Evolutionary conservation across 2,329 filamentous ascomycete genomes (phyloP).

Genomic region (Allantophomopsis cytisporea): DNA sequence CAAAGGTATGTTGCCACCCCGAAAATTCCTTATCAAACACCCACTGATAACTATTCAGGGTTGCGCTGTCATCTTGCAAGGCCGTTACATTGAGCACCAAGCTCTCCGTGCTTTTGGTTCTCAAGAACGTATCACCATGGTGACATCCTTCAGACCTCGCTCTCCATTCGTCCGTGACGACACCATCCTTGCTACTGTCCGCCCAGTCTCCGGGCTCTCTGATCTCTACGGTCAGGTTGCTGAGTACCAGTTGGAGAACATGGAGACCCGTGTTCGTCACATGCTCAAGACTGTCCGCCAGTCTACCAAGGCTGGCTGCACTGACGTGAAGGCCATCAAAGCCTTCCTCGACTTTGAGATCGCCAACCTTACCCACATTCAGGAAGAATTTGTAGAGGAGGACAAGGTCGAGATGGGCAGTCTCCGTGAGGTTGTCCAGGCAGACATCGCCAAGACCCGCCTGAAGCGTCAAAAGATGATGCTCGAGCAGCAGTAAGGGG

Average conservation of each 20-base stretch:
- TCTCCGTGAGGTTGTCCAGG: slow-evolving; percentile 13
- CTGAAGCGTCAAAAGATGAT: slow-evolving; percentile 1
- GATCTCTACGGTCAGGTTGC: slow-evolving; percentile 23
- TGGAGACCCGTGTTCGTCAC: slow-evolving; percentile 19
- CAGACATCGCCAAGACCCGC: slow-evolving; percentile 3
- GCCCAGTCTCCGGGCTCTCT: slow-evolving; percentile 21
- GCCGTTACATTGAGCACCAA: slow-evolving; percentile 29
- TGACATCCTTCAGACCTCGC: slow-evolving; percentile 28
- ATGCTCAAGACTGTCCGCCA: slow-evolving; percentile 20
- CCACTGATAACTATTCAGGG: slow-evolving; percentile 14
- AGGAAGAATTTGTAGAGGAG: slow-evolving; percentile 19
- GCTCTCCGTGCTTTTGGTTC: slow-evolving; percentile 25
- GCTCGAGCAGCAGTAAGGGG: slow-evolving; percentile 4
- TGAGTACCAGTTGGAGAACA: slow-evolving; percentile 23
- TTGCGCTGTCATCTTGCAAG: slow-evolving; percentile 28
- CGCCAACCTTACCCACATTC: slow-evolving; percentile 13
- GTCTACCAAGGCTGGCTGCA: slow-evolving; percentile 19
- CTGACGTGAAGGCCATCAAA: slow-evolving; percentile 20
- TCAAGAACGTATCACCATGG: slow-evolving; percentile 30
- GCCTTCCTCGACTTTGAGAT: slow-evolving; percentile 22
- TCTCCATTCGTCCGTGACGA: slow-evolving; percentile 25
- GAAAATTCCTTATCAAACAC: not conserved
- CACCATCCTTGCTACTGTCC: slow-evolving; percentile 20
- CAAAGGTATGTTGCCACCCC: slow-evolving; percentile 19
- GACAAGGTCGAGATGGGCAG: slow-evolving; percentile 13